Evolutionary conservation across 352 stramenopile species (phyloP), one percentile per base, ranked within the genome.

Genomic region (Globisporangium takayamanum): DNA sequence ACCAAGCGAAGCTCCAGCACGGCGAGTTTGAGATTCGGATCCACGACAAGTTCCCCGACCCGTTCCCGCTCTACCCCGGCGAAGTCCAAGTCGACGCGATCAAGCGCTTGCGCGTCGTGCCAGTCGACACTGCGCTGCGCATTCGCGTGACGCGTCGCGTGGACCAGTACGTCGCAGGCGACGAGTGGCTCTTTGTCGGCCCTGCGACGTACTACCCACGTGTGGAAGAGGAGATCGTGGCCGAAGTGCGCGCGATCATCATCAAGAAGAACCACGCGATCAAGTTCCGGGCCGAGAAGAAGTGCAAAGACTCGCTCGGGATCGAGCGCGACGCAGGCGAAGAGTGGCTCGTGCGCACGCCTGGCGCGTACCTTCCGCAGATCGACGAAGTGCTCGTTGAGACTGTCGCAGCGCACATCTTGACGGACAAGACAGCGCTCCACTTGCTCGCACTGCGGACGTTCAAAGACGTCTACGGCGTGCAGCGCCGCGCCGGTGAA

Each of bases 281-380:
- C 68, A 89, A 89, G 63, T 87, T 92, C 46, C 78, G 80, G 4
- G 80, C 82, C 14, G 78, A 87, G 61, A 92, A 92, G 67, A 92
- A 88, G 57, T 92, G 79, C 68, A 80, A 67, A 25, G 82, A 92
- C 59, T 67, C 78, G 45, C 72, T 86, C 42, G 79, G 73, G 33
- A 71, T 79, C 14, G 66, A 74, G 44, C 82, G 72, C 37, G 82
- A 87, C 18, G 82, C 82, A 1, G 82, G 82, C 20, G 82, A 90
- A 56, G 82, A 92, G 69, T 92, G 80, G 80, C 78, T 92, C 28
- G 78, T 92, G 52, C 80, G 82, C 33, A 81, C 67, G 8, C 78
- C 80, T 0, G 82, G 82, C 18, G 80, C 79, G 22, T 92, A 92
- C 53, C 57, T 92, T 25, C 82, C 82, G 1, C 80, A 87, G 51